These are phyloP conservation scores for Lagenidium giganteum DNA, from an alignment of 352 stramenopile species.

Conservation along the genomic window DNA sequence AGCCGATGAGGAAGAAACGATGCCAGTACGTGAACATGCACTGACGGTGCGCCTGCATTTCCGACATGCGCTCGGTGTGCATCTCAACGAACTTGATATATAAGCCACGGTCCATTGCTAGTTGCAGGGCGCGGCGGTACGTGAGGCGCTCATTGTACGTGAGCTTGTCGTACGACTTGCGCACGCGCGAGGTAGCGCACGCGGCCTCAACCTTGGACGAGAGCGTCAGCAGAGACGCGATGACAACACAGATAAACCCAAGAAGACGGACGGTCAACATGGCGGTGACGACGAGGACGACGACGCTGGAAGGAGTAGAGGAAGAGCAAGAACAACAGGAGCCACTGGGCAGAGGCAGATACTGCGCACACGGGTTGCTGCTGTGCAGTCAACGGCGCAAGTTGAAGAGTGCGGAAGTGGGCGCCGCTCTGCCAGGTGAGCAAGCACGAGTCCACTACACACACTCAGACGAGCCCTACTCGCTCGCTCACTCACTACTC, in stretches of 20 bases:
- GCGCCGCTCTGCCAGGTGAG: no score
- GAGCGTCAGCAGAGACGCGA: not conserved
- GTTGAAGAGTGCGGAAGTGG: slow-evolving; percentile 16
- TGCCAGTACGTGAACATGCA: slow-evolving; percentile 81
- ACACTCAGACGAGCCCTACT: no score
- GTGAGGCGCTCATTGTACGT: slow-evolving; percentile 5
- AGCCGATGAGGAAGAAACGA: slow-evolving; percentile 49
- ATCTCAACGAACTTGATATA: slow-evolving; percentile 50
- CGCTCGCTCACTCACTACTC: no score
- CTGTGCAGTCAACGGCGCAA: slow-evolving; percentile 5
- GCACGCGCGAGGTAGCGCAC: slow-evolving; percentile 8
- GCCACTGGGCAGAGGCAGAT: not conserved
- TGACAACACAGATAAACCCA: not conserved
- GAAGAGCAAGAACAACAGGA: not conserved
- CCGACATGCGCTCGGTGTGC: slow-evolving; percentile 38
- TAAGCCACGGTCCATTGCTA: slow-evolving; percentile 15
- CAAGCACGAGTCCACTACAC: no score
- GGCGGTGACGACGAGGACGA: not conserved
- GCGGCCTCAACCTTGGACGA: slow-evolving; percentile 7
- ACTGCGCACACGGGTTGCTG: not conserved
- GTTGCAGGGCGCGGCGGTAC: slow-evolving; percentile 9
- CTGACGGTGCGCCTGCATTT: slow-evolving; percentile 37
- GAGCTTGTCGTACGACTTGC: slow-evolving; percentile 16
- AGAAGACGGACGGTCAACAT: slow-evolving; percentile 4
- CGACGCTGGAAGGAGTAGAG: slow-evolving; percentile 7